Evolutionary conservation across 2,329 filamentous ascomycete genomes (phyloP).

Genomic region (Mycosphaerella sp.): DNA sequence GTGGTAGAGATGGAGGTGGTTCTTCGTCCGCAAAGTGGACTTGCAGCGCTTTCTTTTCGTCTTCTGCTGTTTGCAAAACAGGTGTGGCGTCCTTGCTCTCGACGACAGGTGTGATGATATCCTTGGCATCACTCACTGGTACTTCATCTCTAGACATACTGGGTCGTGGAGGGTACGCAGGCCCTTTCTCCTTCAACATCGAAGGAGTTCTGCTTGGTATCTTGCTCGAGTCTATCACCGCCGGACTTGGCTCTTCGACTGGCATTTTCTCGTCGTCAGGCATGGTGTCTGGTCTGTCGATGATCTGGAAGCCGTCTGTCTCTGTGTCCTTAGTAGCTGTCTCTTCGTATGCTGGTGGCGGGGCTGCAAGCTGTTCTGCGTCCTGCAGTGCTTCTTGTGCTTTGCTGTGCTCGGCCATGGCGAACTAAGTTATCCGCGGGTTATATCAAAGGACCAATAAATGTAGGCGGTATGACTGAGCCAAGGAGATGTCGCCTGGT

Average conservation of each 20-base stretch:
- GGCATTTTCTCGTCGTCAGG: slow-evolving; percentile 5
- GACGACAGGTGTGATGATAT: not conserved
- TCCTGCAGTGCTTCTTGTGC: slow-evolving; percentile 12
- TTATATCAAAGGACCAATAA: slow-evolving; percentile 1
- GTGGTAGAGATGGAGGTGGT: slow-evolving; percentile 1
- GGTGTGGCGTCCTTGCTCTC: not conserved
- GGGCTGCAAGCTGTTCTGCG: slow-evolving; percentile 10
- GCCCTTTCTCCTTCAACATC: slow-evolving; percentile 6
- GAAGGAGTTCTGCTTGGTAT: not conserved
- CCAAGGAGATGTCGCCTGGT: slow-evolving; percentile 3
- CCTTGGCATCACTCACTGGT: not conserved
- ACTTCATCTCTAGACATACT: not conserved
- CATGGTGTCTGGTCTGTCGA: slow-evolving; percentile 8
- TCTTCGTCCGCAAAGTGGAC: slow-evolving; percentile 1
- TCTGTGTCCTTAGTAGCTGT: slow-evolving; percentile 3
- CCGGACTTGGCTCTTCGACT: not conserved
- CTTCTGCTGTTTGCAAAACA: not conserved
- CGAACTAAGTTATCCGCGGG: not conserved
- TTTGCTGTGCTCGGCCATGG: slow-evolving; percentile 7
- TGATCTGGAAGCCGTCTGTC: slow-evolving; percentile 12
- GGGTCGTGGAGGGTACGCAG: slow-evolving; percentile 3
- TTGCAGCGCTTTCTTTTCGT: not conserved
- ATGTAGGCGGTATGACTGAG: slow-evolving; percentile 1
- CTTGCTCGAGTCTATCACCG: not conserved
- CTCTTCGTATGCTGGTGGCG: slow-evolving; percentile 13